Evolutionary conservation across 164 flowering plant genomes (phyloP).

Genomic region (Umbilicus rupestris): DNA sequence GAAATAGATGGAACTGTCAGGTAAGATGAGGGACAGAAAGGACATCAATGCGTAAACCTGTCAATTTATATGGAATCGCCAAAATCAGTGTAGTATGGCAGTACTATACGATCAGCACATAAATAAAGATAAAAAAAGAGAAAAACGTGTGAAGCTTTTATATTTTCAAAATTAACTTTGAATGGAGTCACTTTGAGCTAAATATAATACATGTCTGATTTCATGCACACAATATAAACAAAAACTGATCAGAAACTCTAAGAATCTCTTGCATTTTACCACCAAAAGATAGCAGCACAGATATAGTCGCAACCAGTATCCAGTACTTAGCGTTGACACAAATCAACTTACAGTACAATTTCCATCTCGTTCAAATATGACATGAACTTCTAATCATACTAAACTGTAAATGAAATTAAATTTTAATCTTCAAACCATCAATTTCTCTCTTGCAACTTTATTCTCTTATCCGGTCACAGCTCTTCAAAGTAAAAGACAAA

Average conservation of each 20-base stretch:
- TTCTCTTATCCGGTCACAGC: neutral
- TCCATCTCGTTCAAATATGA: neutral
- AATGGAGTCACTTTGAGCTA: neutral
- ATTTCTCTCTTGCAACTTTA: neutral
- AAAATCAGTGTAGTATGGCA: neutral
- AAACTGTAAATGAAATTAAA: neutral
- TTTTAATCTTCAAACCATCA: neutral
- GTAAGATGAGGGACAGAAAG: conserved; percentile 61
- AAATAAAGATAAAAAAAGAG: too few species aligned
- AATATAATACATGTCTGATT: neutral
- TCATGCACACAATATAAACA: neutral
- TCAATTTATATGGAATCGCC: neutral
- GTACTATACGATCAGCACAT: too few species aligned
- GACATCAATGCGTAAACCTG: conserved; percentile 87
- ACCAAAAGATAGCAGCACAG: too few species aligned
- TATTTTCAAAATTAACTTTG: neutral
- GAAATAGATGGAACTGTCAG: conserved; percentile 62
- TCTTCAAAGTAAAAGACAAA: neutral
- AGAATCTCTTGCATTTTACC: too few species aligned
- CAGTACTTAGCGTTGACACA: neutral
- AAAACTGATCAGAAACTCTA: too few species aligned
- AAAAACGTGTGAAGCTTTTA: neutral
- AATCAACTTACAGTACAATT: neutral
- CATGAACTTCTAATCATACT: neutral
- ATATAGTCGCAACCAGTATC: too few species aligned